Base-by-base conservation (phyloP, 108 stramenopile genomes). In the Aurantiochytrium sp. region DNA sequence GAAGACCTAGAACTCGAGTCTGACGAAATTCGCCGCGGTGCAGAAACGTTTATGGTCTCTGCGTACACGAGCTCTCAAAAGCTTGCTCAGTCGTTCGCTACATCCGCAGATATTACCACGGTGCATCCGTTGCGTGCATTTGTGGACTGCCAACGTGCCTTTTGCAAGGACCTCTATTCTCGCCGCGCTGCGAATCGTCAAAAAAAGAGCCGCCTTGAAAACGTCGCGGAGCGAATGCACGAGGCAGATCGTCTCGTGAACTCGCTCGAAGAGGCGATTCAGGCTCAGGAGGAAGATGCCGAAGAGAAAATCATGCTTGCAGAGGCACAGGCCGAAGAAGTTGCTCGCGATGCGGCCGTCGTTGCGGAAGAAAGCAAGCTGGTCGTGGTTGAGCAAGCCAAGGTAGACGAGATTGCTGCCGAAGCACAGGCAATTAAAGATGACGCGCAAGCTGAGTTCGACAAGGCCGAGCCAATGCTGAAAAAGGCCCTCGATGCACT, bases 81-180 rank as follows among this genome's bases (percentile, higher is more conserved):
- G 44, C 90, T 91, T 44, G 95, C 96, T 21, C 71, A 93, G 35
- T 60, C 91, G 47, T 96, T 93, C 91, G 83, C 64, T 60, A 19
- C 44, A 53, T 87, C 91, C 16, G 96, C 96, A 91, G 71, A 94
- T 5, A 76, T 95, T 55, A 49, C 88, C 87, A 95, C 96, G 53
- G 95, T 95, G 92, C 95, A 95, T 18, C 96, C 96, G 19, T 95
- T 95, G 5, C 95, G 96, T 89, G 93, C 93, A 12, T 96, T 91
- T 90, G 89, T 96, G 19, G 96, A 96, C 88, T 89, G 95, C 44
- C 93, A 96, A n/a, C 94, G 95, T 72, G 92, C 95, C 72, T 96
- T 95, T 91, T 90, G 71, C n/a, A 71, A 72, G 35, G 89, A 95
- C 18, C 91, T 96, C 35, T 2, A 2, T 35, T 35, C 35, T 35